Conservation (phyloP, 129 eudicot genomes). For the Pulicaria dysenterica region DNA sequence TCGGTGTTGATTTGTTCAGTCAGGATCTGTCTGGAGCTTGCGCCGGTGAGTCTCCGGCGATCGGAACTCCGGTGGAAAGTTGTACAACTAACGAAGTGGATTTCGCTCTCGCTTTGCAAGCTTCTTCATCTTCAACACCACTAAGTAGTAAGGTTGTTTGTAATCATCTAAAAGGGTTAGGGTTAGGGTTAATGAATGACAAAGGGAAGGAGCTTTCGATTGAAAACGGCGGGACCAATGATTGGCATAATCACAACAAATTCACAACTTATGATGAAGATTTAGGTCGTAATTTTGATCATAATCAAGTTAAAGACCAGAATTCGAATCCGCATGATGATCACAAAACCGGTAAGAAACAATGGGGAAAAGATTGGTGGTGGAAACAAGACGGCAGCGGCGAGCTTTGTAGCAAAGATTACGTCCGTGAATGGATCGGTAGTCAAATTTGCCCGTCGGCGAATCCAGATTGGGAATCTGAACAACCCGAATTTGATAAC, state of each 20-base stretch:
- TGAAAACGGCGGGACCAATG: constrained; percentile 26
- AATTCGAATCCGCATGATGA: constrained; percentile 45
- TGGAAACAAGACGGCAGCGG: constrained; percentile 97
- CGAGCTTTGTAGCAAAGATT: constrained; percentile 80
- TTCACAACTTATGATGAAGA: constrained; percentile 55
- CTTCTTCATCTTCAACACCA: constrained; percentile 74
- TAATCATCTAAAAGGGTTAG: constrained; percentile 42
- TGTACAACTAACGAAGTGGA: constrained; percentile 62
- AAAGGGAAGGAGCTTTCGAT: constrained; percentile 70
- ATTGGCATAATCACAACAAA: constrained; percentile 32
- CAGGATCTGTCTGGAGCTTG: constrained; percentile 76
- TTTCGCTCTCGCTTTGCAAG: constrained; percentile 88
- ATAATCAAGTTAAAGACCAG: constrained; percentile 51
- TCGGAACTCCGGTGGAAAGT: constrained; percentile 58
- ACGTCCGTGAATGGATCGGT: constrained; percentile 96
- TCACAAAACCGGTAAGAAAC: constrained; percentile 44
- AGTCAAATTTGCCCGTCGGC: constrained; percentile 72
- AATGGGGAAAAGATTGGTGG: constrained; percentile 99
- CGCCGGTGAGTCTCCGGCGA: constrained; percentile 56
- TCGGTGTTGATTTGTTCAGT: constrained; percentile 84
- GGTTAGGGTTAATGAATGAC: constrained; percentile 39
- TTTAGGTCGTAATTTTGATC: constrained; percentile 33
- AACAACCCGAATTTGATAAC: constrained; percentile 37
- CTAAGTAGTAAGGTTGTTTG: constrained; percentile 43
- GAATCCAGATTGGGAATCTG: constrained; percentile 65